A percentile compares a stretch with the other conserved stretches of the same genome.
These are phyloP conservation scores for Tolypocladium tundrense DNA, from an alignment of 2,329 filamentous ascomycete genomes.

Conservation along the genomic window DNA sequence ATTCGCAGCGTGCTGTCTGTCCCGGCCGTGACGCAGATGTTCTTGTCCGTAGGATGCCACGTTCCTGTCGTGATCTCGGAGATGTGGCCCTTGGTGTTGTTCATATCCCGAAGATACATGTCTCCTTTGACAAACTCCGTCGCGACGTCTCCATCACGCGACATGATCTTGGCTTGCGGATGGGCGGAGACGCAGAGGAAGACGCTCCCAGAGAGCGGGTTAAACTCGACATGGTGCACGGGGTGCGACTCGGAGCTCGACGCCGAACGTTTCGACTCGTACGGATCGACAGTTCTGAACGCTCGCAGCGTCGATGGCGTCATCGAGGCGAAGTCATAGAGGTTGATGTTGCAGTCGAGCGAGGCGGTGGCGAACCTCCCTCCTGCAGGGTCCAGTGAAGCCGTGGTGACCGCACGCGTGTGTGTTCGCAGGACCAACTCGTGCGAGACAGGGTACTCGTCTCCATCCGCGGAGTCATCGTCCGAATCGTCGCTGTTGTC, in stretches of 20 bases:
- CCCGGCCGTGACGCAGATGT: constrained; percentile 80
- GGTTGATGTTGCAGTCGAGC: constrained; percentile 79
- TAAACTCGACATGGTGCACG: constrained; percentile 80
- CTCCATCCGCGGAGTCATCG: constrained; percentile 59
- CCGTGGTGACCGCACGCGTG: constrained; percentile 73
- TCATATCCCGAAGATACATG: constrained; percentile 96
- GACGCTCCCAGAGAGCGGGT: constrained; percentile 65
- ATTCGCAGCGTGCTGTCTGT: constrained; percentile 93
- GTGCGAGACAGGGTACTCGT: constrained; percentile 87
- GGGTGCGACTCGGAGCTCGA: constrained; percentile 74
- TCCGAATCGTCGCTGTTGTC: constrained; percentile 39
- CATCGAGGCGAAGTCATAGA: constrained; percentile 94
- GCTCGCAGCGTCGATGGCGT: constrained; percentile 88
- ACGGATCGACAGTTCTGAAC: constrained; percentile 87
- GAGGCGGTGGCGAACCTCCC: constrained; percentile 82
- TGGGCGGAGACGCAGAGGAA: constrained; percentile 84
- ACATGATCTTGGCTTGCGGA: constrained; percentile 81
- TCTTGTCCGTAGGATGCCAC: constrained; percentile 82
- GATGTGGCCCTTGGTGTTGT: constrained; percentile 94
- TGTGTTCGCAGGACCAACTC: constrained; percentile 90
- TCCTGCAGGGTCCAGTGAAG: constrained; percentile 77
- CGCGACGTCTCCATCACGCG: constrained; percentile 75
- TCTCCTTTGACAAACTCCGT: constrained; percentile 94
- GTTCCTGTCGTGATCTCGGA: constrained; percentile 82
- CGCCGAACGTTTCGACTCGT: constrained; percentile 57